Percentiles rank a stretch among this genome's conserved stretches.
Evolutionary conservation across 2,329 filamentous ascomycete species (phyloP).

Genomic region (Penicillium sp.): DNA sequence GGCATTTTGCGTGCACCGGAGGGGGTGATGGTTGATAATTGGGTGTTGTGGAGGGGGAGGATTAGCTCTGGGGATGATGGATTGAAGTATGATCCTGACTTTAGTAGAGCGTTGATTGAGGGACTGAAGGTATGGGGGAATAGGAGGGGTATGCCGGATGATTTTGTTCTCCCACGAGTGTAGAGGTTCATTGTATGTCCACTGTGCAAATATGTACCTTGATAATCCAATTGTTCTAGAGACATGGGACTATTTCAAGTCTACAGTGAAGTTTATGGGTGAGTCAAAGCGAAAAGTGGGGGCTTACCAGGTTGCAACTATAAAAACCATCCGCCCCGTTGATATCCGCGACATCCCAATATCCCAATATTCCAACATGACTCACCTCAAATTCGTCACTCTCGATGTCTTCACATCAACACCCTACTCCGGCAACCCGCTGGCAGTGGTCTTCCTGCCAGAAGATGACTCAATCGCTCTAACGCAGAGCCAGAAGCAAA

Average conservation of each 20-base stretch:
- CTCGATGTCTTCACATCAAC: slow-evolving; percentile 47
- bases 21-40: slow-evolving; percentile 44
- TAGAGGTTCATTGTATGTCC: not conserved
- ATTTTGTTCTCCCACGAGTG: slow-evolving; percentile 12
- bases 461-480: slow-evolving; percentile 30
- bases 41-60: slow-evolving; percentile 47
- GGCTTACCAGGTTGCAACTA: not conserved
- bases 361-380: slow-evolving; percentile 18
- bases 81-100: slow-evolving; percentile 22
- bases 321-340: not conserved
- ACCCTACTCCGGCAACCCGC: slow-evolving; percentile 52
- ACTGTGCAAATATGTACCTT: not conserved
- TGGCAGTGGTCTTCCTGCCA: slow-evolving; percentile 55
- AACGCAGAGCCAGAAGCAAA: slow-evolving; percentile 53
- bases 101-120: slow-evolving; percentile 18
- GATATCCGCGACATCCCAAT: not conserved
- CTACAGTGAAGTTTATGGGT: not conserved
- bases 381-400: slow-evolving; percentile 35
- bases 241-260: not conserved
- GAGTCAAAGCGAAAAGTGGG: slow-evolving; percentile 7
- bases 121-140: slow-evolving; percentile 24
- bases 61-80: slow-evolving; percentile 18
- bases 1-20: slow-evolving; percentile 42
- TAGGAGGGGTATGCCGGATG: slow-evolving; percentile 12
- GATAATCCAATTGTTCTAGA: not conserved